A percentile compares a stretch with the other conserved stretches of the same genome.
Evolutionary conservation across 2,329 filamentous ascomycete genomes (phyloP).

Genomic region (Thielaviopsis punctulata): DNA sequence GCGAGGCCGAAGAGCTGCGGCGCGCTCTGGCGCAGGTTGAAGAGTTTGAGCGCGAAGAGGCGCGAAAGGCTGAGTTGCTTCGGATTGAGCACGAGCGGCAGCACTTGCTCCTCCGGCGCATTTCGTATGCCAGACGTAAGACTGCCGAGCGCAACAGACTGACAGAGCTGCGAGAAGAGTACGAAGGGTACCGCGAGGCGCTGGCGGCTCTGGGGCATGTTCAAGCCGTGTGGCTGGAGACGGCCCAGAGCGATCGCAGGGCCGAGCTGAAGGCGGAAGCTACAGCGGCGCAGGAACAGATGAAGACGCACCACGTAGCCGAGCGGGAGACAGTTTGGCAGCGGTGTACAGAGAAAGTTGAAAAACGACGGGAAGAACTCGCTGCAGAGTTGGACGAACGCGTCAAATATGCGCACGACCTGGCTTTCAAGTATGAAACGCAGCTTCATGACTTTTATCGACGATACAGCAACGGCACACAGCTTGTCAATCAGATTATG

Average conservation of each 20-base stretch:
- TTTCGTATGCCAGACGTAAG: conserved; percentile 21
- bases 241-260: conserved; percentile 23
- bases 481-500: conserved; percentile 22
- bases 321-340: conserved; percentile 19
- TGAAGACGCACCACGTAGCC: conserved; percentile 19
- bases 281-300: conserved; percentile 16
- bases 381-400: conserved; percentile 25
- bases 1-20: conserved; percentile 19
- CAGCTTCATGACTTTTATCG: conserved; percentile 17
- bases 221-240: conserved; percentile 23
- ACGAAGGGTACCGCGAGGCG: conserved; percentile 19
- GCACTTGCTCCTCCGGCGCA: conserved; percentile 25
- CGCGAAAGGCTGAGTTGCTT: conserved; percentile 23
- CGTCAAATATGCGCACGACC: conserved; percentile 22
- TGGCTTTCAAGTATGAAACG: conserved; percentile 28
- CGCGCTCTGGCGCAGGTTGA: conserved; percentile 29
- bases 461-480: background rate
- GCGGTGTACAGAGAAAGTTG: conserved; percentile 17
- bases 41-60: conserved; percentile 30
- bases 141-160: conserved; percentile 21
- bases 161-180: conserved; percentile 21
- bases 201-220: conserved; percentile 25
- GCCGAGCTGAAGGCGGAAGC: conserved; percentile 16
- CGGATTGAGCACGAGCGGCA: conserved; percentile 22
- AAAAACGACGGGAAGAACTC: conserved; percentile 20